Evolutionary conservation across 2,329 filamentous ascomycete genomes (phyloP), one percentile per base, ranked within the genome.

Genomic region (Exophiala xenobiotica): DNA sequence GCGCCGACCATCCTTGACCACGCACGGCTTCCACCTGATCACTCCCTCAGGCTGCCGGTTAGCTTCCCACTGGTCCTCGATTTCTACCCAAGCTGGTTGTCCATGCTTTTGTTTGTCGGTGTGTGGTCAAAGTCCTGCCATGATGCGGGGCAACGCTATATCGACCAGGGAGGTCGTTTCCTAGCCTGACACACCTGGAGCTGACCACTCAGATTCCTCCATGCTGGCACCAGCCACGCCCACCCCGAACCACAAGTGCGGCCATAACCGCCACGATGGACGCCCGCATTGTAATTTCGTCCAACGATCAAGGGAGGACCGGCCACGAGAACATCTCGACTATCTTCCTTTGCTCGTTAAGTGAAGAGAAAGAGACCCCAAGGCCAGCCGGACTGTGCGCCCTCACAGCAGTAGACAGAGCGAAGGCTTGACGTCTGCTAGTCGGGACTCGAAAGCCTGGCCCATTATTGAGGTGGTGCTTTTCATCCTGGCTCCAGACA

Each of bases 61-160:
- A 20, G 23, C 38, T 24, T 40, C 19, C 23, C 18, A 40, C 38
- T 40, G 38, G 19, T 24, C 22, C 6, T 39, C 16, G 22, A 14
- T 39, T 20, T 12, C 37, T 8, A 19, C 16, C 3, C 27, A 11
- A 33, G n/a, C n/a, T n/a, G n/a, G n/a, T n/a, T n/a, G n/a, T n/a
- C n/a, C n/a, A n/a, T 33, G 29, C 29, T 11, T 33, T 33, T 33
- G 29, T 33, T 33, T 14, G 29, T 33, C 16, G 29, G 29, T 33
- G 29, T 11, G 38, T n/a, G 22, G 31, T 35, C 19, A 23, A 40
- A 40, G 22, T 40, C n/a, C 6, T 23, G 38, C n/a, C 38, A 40
- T 23, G 38, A 22, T 40, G 38, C 38, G 38, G 38, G 38, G 38
- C 38, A 40, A 22, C 31, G 38, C 38, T 40, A 22, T 14, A 40